These are phyloP conservation scores for Anthracocystis setariae DNA, from an alignment of 1,284 basidiomycete genomes.

Conservation along the genomic window DNA sequence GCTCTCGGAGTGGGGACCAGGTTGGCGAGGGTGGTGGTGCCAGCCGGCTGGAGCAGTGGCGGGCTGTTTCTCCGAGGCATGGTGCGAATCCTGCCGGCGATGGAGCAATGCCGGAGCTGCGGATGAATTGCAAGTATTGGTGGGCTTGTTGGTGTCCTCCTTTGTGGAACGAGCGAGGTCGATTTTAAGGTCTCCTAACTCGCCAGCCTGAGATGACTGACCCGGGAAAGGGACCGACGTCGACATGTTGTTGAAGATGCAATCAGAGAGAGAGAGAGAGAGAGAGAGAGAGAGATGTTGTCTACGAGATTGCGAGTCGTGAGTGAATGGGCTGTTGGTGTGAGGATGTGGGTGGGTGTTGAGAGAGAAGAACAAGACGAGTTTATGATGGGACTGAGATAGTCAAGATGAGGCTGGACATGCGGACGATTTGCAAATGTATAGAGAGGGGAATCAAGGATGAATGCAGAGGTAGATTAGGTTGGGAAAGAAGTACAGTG, in stretches of 20 bases:
- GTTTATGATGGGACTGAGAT: no score
- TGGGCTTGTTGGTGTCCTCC: not conserved
- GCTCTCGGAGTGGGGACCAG: conserved; percentile 45
- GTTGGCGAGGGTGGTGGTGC: conserved; percentile 54
- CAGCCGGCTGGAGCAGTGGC: conserved; percentile 25
- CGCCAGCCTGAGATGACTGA: conserved; percentile 11
- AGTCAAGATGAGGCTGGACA: no score
- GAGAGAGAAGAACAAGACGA: no score
- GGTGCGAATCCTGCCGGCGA: conserved; percentile 29
- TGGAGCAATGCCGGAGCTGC: conserved; percentile 11
- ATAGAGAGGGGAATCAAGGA: no score
- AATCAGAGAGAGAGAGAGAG: no score
- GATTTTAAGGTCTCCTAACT: conserved; percentile 39
- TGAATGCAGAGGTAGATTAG: no score
- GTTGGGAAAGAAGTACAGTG: no score
- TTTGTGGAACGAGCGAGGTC: conserved; percentile 33
- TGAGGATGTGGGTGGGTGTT: no score
- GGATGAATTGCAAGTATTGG: not conserved
- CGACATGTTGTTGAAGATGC: conserved; percentile 25
- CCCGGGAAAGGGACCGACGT: conserved; percentile 37
- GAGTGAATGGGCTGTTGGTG: no score
- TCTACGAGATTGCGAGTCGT: no score
- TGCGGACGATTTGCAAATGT: no score
- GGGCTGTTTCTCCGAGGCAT: conserved; percentile 23
- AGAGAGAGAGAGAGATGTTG: no score